phyloP scores from a whole-genome alignment of 2,329 filamentous ascomycete genomes.

The Dendryphion nanum region DNA sequence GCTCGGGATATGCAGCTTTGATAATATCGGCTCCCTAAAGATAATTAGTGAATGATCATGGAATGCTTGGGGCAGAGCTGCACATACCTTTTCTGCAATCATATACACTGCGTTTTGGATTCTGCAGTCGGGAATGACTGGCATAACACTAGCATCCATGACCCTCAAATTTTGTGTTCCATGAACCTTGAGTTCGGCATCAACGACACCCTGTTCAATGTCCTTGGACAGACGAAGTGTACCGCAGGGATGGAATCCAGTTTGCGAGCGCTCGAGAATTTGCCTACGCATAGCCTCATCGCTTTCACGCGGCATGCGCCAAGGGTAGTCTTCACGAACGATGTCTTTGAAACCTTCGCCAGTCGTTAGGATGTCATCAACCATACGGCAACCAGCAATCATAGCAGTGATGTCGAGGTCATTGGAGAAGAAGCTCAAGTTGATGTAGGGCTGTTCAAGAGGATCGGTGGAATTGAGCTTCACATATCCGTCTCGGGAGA shows the following conservation, averaged over 20 bases:
- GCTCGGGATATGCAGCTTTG: conserved; percentile 42
- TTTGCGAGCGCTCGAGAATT: conserved; percentile 58
- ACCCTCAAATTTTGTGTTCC: conserved; percentile 46
- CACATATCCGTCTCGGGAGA: conserved; percentile 57
- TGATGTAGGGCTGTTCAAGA: conserved; percentile 59
- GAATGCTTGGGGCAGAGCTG: conserved; percentile 30
- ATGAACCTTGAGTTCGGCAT: conserved; percentile 15
- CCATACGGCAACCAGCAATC: conserved; percentile 57
- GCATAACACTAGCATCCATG: conserved; percentile 18
- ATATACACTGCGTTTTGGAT: conserved; percentile 54
- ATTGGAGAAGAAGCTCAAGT: conserved; percentile 25
- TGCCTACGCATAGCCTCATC: conserved; percentile 57
- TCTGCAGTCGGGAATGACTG: conserved; percentile 49
- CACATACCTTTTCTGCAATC: conserved; percentile 59
- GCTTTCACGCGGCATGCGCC: conserved; percentile 57
- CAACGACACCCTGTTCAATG: conserved; percentile 40
- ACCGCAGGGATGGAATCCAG: conserved; percentile 59
- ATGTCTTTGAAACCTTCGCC: conserved; percentile 59
- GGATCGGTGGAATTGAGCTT: conserved; percentile 59
- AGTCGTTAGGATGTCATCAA: conserved; percentile 57
- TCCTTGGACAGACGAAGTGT: conserved; percentile 53
- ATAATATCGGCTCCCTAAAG: conserved; percentile 52
- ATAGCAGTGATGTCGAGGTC: conserved; percentile 56
- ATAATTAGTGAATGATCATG: conserved; percentile 43
- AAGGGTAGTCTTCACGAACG: conserved; percentile 56